Percentiles rank a stretch among this genome's conserved stretches.
phyloP scores from a whole-genome alignment of 148 eudicot genomes.

The Diospyros kaki region DNA sequence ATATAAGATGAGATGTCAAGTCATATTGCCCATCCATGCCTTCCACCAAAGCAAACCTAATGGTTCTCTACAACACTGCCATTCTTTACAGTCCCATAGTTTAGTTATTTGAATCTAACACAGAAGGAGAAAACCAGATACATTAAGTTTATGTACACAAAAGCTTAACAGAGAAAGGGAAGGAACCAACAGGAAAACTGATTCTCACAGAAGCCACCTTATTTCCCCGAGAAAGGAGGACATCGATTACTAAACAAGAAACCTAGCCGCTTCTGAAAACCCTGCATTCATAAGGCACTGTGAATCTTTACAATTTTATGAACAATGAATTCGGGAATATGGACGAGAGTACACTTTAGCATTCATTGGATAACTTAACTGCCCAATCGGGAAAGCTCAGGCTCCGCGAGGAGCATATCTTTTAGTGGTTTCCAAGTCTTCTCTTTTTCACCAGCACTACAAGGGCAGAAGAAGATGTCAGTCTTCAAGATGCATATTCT shows the following conservation, averaged over 20 bases:
- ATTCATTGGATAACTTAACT: conserved; percentile 32
- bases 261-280: conserved; percentile 25
- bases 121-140: background rate
- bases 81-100: too few species aligned
- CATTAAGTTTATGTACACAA: background rate
- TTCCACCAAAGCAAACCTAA: too few species aligned
- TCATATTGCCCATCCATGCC: too few species aligned
- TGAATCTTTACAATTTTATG: background rate
- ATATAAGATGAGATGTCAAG: too few species aligned
- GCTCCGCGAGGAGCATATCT: conserved; percentile 76
- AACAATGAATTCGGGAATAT: background rate
- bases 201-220: conserved; percentile 10
- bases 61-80: too few species aligned
- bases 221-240: background rate
- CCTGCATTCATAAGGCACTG: conserved; percentile 25
- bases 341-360: background rate
- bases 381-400: conserved; percentile 74
- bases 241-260: background rate
- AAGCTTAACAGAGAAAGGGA: background rate
- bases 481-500: background rate
- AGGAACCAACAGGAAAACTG: background rate
- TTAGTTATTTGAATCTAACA: background rate
- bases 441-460: conserved; percentile 36
- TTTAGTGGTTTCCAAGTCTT: conserved; percentile 41
- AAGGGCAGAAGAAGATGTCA: conserved; percentile 8